A percentile compares a stretch with the other conserved stretches of the same genome.
phyloP scores from a whole-genome alignment of 768 basidiomycete genomes.

The Scleroderma bovista region DNA sequence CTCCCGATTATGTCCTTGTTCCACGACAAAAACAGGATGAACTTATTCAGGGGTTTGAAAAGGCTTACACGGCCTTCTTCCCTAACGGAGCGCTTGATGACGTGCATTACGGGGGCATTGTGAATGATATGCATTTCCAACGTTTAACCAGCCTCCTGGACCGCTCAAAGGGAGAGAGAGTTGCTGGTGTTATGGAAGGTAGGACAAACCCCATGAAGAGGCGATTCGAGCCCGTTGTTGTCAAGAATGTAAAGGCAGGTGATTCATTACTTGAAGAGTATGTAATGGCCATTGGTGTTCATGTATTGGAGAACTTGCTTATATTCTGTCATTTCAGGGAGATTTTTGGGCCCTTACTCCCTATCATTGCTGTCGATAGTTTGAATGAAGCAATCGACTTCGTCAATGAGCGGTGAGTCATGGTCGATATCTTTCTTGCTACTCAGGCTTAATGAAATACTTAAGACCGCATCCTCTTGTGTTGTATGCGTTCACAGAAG shows the following conservation, averaged over 20 bases:
- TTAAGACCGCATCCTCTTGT: conserved; percentile 54
- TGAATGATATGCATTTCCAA: conserved; percentile 48
- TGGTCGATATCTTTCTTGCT: background rate
- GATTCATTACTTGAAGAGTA: conserved; percentile 63
- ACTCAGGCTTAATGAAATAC: background rate
- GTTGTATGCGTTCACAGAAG: conserved; percentile 58
- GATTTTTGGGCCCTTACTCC: conserved; percentile 67
- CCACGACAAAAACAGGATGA: conserved; percentile 38
- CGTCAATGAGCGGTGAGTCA: conserved; percentile 45
- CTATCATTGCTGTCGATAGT: conserved; percentile 53
- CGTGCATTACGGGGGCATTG: conserved; percentile 43
- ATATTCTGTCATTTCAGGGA: conserved; percentile 41
- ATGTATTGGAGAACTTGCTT: background rate
- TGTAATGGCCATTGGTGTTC: conserved; percentile 9
- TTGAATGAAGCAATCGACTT: conserved; percentile 52
- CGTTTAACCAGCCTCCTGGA: conserved; percentile 48
- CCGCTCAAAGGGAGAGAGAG: conserved; percentile 50
- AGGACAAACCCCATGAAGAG: conserved; percentile 31
- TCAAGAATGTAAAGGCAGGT: conserved; percentile 45
- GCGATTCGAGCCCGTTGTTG: conserved; percentile 55
- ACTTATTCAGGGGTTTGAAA: conserved; percentile 41
- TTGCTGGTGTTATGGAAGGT: conserved; percentile 42
- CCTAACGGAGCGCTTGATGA: conserved; percentile 46
- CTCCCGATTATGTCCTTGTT: conserved; percentile 43
- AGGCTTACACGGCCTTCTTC: conserved; percentile 44